A percentile compares a stretch with the other conserved stretches of the same genome.
Conservation (phyloP, 345 rosid genomes). For the Salix purpurea region DNA sequence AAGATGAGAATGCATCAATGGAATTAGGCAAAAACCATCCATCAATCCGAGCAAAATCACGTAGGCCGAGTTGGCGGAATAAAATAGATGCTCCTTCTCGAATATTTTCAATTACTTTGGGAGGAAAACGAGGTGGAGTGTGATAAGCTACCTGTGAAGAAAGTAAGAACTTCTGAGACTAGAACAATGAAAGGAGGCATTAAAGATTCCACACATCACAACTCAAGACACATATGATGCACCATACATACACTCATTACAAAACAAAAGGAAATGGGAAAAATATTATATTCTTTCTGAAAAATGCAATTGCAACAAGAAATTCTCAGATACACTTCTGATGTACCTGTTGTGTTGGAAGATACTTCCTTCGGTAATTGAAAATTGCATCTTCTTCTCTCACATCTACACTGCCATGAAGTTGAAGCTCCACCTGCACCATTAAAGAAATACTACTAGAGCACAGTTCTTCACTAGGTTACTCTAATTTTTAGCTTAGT, state of each 20-base stretch:
- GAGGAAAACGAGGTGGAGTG: conserved; percentile 92
- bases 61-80: conserved; percentile 66
- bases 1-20: conserved; percentile 32
- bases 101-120: conserved; percentile 59
- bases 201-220: neutral
- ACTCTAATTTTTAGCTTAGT: neutral
- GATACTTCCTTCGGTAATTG: conserved; percentile 88
- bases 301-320: conserved; percentile 4
- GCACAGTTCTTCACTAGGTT: conserved; percentile 8
- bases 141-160: conserved; percentile 79
- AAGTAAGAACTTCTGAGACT: conserved; percentile 7
- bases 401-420: conserved; percentile 52
- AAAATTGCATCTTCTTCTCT: conserved; percentile 74
- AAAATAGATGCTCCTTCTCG: conserved; percentile 79
- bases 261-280: neutral
- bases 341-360: conserved; percentile 89
- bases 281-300: neutral
- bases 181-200: conserved; percentile 13
- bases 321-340: conserved; percentile 7
- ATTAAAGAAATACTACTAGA: conserved; percentile 19
- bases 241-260: neutral
- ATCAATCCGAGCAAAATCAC: conserved; percentile 92
- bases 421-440: conserved; percentile 82
- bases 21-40: conserved; percentile 86
- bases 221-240: neutral